Conservation (phyloP, 1,284 basidiomycete species). For the Fistulinella cinereoalba region DNA sequence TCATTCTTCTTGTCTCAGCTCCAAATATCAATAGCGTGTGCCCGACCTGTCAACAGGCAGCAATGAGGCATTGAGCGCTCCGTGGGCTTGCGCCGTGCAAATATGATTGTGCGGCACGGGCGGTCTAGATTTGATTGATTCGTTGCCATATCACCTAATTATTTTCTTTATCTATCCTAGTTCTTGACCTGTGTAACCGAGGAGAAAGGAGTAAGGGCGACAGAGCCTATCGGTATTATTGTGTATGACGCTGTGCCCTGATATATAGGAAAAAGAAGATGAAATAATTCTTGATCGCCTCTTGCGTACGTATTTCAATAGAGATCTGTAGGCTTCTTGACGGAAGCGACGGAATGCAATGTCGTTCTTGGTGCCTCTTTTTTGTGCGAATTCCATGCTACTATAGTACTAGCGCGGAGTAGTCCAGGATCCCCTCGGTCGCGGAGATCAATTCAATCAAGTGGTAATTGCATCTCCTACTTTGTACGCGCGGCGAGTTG, state of each 20-base stretch:
- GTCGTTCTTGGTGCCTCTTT: slow-evolving; percentile 6
- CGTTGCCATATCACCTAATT: slow-evolving; percentile 23
- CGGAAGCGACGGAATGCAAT: slow-evolving; percentile 22
- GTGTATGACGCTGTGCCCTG: slow-evolving; percentile 17
- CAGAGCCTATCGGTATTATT: slow-evolving; percentile 7
- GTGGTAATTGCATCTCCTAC: slow-evolving; percentile 10
- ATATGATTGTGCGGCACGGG: slow-evolving; percentile 1
- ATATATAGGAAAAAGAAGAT: slow-evolving; percentile 8
- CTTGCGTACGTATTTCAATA: slow-evolving; percentile 1
- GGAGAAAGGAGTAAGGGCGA: slow-evolving; percentile 17
- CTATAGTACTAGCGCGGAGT: slow-evolving; percentile 12
- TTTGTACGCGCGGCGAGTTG: neutral
- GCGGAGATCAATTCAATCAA: slow-evolving; percentile 33
- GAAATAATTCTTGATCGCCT: slow-evolving; percentile 12
- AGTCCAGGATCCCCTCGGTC: slow-evolving; percentile 12
- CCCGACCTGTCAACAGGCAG: slow-evolving; percentile 37
- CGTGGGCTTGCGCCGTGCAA: neutral
- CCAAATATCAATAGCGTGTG: slow-evolving; percentile 41
- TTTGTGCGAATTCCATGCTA: slow-evolving; percentile 1
- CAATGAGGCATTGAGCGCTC: slow-evolving; percentile 27
- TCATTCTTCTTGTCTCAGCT: slow-evolving; percentile 22
- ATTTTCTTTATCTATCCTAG: slow-evolving; percentile 19
- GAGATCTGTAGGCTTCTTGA: slow-evolving; percentile 22
- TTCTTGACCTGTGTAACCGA: slow-evolving; percentile 28
- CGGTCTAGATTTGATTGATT: slow-evolving; percentile 8